Base-by-base conservation (phyloP, 169 alveolate genomes). In the Prorocentrum cordatum region DNA sequence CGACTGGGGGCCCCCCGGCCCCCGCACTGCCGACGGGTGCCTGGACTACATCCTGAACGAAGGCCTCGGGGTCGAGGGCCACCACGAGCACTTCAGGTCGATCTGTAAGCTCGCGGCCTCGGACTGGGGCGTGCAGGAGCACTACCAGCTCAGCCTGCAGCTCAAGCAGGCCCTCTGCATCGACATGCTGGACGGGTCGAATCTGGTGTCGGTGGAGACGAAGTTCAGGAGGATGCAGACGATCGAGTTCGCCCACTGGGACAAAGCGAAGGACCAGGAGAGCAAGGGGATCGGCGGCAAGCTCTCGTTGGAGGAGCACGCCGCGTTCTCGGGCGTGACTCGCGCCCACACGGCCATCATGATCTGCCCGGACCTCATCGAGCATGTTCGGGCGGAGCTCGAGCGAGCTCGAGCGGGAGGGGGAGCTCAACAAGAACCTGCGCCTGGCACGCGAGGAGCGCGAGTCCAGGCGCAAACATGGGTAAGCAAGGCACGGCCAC, bases 361-460 rank as follows among this genome's bases (percentile, higher is more conserved):
- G 80, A 27, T 68, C 27, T 35, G 62, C 26, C 80, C 80, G 6
- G 12, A 10, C 1, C 45, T 68, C n/a, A 5, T 39, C 61, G 80
- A 68, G 7, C 61, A 36, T 32, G 80, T 68, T 10, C 29, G 33
- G 22, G 24, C 22, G 0, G 80, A 68, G 61, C 24, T 68, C 27
- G 80, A 68, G 80, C 38, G 42, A 39, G n/a, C n/a, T n/a, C n/a
- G n/a, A n/a, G n/a, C n/a, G n/a, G n/a, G 80, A 68, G 35, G 80
- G n/a, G n/a, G 36, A 42, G 0, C 61, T 68, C n/a, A n/a, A 35
- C 58, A 68, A 68, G 61, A 68, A 68, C 36, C 18, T 68, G 80
- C 38, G 80, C 7, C 29, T 36, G 36, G 42, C 42, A 5, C 2
- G 80, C 24, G 80, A 68, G 29, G 80, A 68, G 24, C 32, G 80